phyloP scores from a whole-genome alignment of 2,329 filamentous ascomycete species.

The Falciphora oryzae region DNA sequence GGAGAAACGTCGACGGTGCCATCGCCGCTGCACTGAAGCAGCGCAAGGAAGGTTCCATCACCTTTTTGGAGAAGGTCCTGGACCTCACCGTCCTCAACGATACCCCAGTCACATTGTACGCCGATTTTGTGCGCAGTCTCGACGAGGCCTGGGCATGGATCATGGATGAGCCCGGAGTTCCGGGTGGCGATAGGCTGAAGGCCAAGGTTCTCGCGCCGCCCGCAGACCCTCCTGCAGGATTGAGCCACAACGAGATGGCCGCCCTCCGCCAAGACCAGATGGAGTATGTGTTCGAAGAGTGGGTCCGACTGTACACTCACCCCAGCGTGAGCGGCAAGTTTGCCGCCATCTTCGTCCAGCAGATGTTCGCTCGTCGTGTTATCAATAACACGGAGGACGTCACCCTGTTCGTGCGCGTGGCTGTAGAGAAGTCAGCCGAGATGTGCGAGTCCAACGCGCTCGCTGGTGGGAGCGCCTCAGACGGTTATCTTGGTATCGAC shows the following conservation, averaged over 20 bases:
- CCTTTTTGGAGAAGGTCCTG: conserved; percentile 74
- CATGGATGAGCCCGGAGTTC: conserved; percentile 60
- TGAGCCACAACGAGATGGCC: conserved; percentile 49
- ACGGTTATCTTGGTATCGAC: conserved; percentile 62
- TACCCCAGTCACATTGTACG: conserved; percentile 69
- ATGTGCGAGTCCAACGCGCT: conserved; percentile 69
- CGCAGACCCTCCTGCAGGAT: conserved; percentile 34
- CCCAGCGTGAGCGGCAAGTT: conserved; percentile 69
- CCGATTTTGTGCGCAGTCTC: conserved; percentile 80
- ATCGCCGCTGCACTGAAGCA: conserved; percentile 67
- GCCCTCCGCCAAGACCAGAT: conserved; percentile 70
- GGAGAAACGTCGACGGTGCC: conserved; percentile 62
- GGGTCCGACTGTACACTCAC: conserved; percentile 77
- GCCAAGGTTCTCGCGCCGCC: conserved; percentile 46
- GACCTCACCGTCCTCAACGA: conserved; percentile 75
- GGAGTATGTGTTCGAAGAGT: conserved; percentile 94
- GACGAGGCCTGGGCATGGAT: conserved; percentile 80
- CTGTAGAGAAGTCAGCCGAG: conserved; percentile 72
- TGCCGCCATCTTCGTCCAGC: conserved; percentile 71
- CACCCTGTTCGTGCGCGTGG: conserved; percentile 70
- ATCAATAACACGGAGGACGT: conserved; percentile 72
- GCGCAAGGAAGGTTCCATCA: conserved; percentile 65
- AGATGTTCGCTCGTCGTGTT: conserved; percentile 69
- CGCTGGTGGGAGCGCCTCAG: conserved; percentile 51
- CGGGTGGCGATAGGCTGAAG: conserved; percentile 65